These are phyloP conservation scores for Stevia rebaudiana DNA, from an alignment of 140 eudicot genomes.

Conservation along the genomic window DNA sequence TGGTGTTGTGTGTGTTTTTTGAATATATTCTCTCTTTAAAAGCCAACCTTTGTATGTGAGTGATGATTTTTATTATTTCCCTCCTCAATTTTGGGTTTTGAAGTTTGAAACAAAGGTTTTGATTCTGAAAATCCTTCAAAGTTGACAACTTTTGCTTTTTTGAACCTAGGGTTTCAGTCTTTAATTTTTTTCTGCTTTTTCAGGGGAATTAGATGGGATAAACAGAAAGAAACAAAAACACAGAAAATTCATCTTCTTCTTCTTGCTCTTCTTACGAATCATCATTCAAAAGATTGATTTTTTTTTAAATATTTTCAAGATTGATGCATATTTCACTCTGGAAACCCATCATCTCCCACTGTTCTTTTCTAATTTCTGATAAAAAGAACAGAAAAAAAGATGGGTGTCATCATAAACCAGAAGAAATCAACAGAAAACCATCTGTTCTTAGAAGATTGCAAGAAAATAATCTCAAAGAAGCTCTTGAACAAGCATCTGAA, in stretches of 20 bases:
- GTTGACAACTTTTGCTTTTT: conserved; percentile 63
- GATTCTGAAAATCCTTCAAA: conserved; percentile 56
- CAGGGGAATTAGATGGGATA: conserved; percentile 31
- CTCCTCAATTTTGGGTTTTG: conserved; percentile 41
- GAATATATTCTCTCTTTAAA: conserved; percentile 30
- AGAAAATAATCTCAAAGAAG: conserved; percentile 46
- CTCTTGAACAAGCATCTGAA: conserved; percentile 68
- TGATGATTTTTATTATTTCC: conserved; percentile 26
- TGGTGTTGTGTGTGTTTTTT: conserved; percentile 36
- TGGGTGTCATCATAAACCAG: conserved; percentile 20
- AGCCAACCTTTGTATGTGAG: conserved; percentile 15
- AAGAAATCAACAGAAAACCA: conserved; percentile 29
- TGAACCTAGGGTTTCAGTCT: conserved; percentile 37
- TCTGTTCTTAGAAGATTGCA: conserved; percentile 41
- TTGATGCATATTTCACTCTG: conserved; percentile 69
- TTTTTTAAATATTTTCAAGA: neutral
- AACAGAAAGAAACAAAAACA: conserved; percentile 29
- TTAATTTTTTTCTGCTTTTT: conserved; percentile 23
- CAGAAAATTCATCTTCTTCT: conserved; percentile 16
- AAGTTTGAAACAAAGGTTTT: conserved; percentile 65
- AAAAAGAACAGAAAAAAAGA: conserved; percentile 39
- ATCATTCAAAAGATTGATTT: neutral
- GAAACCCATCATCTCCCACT: conserved; percentile 49
- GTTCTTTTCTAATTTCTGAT: conserved; percentile 38
- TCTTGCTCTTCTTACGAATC: conserved; percentile 6